Evolutionary conservation across 2,329 filamentous ascomycete species (phyloP).

Genomic region (Arachnopeziza araneosa): DNA sequence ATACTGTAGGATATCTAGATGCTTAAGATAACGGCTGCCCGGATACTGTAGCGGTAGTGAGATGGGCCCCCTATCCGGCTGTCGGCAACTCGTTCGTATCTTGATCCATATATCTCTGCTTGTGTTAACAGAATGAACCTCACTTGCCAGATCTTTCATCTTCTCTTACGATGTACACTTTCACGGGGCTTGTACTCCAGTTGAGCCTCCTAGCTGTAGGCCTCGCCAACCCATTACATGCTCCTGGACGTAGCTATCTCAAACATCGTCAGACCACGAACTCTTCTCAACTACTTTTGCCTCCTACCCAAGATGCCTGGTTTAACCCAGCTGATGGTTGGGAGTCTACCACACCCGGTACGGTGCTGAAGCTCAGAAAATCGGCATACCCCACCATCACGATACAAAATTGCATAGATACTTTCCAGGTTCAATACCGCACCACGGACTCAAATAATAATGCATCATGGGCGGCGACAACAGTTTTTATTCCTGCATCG

Average conservation of each 20-base stretch:
- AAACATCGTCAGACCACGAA: neutral
- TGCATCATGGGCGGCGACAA: constrained; percentile 1
- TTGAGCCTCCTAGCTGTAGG: neutral
- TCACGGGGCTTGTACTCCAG: neutral
- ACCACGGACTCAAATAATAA: constrained; percentile 3
- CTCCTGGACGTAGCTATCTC: neutral
- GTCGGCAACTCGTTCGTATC: neutral
- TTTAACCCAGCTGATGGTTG: neutral
- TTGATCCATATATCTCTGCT: neutral
- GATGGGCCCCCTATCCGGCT: neutral
- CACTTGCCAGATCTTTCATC: neutral
- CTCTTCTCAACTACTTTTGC: neutral
- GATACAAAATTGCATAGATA: neutral
- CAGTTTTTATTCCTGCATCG: constrained; percentile 1
- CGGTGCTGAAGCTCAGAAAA: neutral
- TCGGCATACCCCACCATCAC: neutral
- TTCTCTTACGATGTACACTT: neutral
- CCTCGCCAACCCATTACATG: neutral
- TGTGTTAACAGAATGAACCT: too few species aligned
- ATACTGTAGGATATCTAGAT: neutral
- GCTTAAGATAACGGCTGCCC: neutral
- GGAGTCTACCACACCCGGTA: neutral
- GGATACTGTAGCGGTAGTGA: neutral
- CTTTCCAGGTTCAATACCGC: neutral
- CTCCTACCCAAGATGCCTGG: neutral